Percentiles rank a stretch among this genome's conserved stretches.
Evolutionary conservation across 345 rosid species (phyloP).

Genomic region (rapeseed (Brassica napus)): Da-Ae NC_063435.1:24032001-24032500

Average conservation of each 20-base stretch:
- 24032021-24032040: constrained; percentile 86
- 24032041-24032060: constrained; percentile 13
- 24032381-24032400: constrained; percentile 95
- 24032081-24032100: constrained; percentile 30
- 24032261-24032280: constrained; percentile 48
- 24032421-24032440: constrained; percentile 41
- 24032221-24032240: constrained; percentile 89
- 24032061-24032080: constrained; percentile 21
- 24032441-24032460: neutral
- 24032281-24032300: neutral
- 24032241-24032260: constrained; percentile 31
- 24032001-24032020: constrained; percentile 85
- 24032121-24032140: constrained; percentile 98
- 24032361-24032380: constrained; percentile 88
- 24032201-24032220: constrained; percentile 94
- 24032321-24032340: neutral
- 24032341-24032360: constrained; percentile 21
- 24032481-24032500: constrained; percentile 94
- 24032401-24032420: constrained; percentile 99
- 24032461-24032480: constrained; percentile 32
- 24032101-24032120: constrained; percentile 70
- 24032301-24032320: neutral
- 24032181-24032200: constrained; percentile 90
- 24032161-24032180: constrained; percentile 98
- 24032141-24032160: constrained; percentile 99